Evolutionary conservation across 2,329 filamentous ascomycete species (phyloP).

Genomic region (Fusarium temperatum): DNA sequence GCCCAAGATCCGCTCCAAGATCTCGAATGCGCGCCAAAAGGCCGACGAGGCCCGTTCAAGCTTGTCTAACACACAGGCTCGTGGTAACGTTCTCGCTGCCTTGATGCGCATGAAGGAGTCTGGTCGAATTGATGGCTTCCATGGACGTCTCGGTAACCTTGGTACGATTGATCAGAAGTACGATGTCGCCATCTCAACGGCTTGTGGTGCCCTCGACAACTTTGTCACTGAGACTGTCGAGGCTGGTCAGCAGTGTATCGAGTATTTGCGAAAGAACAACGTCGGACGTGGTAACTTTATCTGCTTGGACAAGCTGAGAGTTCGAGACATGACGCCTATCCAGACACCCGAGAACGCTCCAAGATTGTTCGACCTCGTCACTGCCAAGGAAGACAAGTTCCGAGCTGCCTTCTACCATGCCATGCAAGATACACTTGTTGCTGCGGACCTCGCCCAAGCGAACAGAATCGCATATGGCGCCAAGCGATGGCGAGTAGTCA

Average conservation of each 20-base stretch:
- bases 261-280: slow-evolving; percentile 96
- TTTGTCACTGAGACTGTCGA: slow-evolving; percentile 97
- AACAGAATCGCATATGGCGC: slow-evolving; percentile 97
- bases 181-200: slow-evolving; percentile 97
- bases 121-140: slow-evolving; percentile 95
- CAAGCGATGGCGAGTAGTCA: slow-evolving; percentile 94
- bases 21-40: slow-evolving; percentile 91
- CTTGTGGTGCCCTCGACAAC: slow-evolving; percentile 90
- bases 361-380: slow-evolving; percentile 91
- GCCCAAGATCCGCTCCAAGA: slow-evolving; percentile 80
- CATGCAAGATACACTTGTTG: slow-evolving; percentile 93
- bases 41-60: slow-evolving; percentile 95
- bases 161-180: slow-evolving; percentile 94
- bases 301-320: slow-evolving; percentile 85
- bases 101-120: slow-evolving; percentile 96
- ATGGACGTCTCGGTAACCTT: slow-evolving; percentile 92
- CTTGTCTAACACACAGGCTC: slow-evolving; percentile 87
- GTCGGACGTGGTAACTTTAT: slow-evolving; percentile 97
- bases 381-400: slow-evolving; percentile 87
- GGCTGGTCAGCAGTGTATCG: slow-evolving; percentile 96
- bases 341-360: slow-evolving; percentile 92
- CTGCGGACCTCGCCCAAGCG: slow-evolving; percentile 90
- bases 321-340: slow-evolving; percentile 80
- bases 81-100: slow-evolving; percentile 90
- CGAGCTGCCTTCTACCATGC: slow-evolving; percentile 93